These are phyloP conservation scores for Albifimbria verrucaria DNA, from an alignment of 2,329 filamentous ascomycete genomes.

Conservation along the genomic window DNA sequence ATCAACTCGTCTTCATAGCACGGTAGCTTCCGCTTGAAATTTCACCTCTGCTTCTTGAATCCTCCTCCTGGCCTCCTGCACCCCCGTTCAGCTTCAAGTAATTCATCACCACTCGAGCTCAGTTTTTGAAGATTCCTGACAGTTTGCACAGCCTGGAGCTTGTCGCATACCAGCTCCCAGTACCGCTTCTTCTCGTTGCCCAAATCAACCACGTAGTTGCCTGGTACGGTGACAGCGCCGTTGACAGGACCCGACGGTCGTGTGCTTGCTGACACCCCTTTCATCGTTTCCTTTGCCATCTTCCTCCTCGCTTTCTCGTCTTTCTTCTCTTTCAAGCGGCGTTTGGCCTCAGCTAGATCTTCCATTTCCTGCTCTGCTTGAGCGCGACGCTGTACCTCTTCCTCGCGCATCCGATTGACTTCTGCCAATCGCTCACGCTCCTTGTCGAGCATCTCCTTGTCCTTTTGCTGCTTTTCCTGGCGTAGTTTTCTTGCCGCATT, in stretches of 20 bases:
- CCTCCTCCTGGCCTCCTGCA: conserved; percentile 26
- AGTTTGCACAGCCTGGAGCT: conserved; percentile 35
- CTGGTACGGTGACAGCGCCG: conserved; percentile 31
- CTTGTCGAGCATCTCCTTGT: conserved; percentile 30
- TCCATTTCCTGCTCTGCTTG: conserved; percentile 36
- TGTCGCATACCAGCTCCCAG: conserved; percentile 39
- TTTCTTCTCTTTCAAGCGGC: conserved; percentile 35
- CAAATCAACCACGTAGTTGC: conserved; percentile 28
- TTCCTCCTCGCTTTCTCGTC: conserved; percentile 36
- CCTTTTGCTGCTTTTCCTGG: conserved; percentile 39
- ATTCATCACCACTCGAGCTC: conserved; percentile 19
- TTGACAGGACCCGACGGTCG: conserved; percentile 25
- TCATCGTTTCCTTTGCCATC: conserved; percentile 33
- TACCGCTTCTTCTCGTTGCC: conserved; percentile 29
- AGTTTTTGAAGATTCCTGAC: conserved; percentile 26
- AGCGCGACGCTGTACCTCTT: conserved; percentile 30
- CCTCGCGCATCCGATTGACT: conserved; percentile 32
- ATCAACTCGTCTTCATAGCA: not conserved
- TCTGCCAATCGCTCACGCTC: conserved; percentile 35
- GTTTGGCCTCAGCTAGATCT: conserved; percentile 32
- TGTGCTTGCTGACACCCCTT: conserved; percentile 15
- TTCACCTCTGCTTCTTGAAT: conserved; percentile 36
- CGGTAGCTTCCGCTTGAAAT: conserved; percentile 26
- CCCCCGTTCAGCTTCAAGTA: conserved; percentile 25
- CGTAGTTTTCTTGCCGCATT: conserved; percentile 59